Conservation (phyloP, 306 rosid species). For the Coriaria nepalensis region DNA sequence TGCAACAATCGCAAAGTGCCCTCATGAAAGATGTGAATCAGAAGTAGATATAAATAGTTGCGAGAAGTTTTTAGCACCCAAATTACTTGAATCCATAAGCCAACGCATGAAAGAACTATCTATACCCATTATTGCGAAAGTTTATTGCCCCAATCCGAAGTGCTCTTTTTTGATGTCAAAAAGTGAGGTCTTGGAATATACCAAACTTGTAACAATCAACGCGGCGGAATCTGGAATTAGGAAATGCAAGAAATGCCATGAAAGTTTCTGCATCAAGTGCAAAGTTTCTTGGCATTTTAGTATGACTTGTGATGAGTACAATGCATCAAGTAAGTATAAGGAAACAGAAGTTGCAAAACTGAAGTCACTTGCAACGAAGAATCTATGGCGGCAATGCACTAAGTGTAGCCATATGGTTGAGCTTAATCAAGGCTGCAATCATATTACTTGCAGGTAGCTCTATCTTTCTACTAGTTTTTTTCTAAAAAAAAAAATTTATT, state of each 20-base stretch:
- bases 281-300: constrained; percentile 58
- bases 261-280: constrained; percentile 54
- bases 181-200: constrained; percentile 35
- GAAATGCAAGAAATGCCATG: constrained; percentile 58
- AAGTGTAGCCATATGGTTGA: constrained; percentile 72
- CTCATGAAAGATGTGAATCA: constrained; percentile 46
- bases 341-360: constrained; percentile 48
- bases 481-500: too few relatives aligned
- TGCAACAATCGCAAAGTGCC: constrained; percentile 52
- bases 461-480: neutral
- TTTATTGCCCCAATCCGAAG: constrained; percentile 65
- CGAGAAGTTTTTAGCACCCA: constrained; percentile 36
- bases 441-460: constrained; percentile 78
- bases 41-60: constrained; percentile 44
- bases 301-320: constrained; percentile 29
- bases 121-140: constrained; percentile 41
- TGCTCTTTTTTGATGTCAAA: constrained; percentile 69
- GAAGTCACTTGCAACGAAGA: constrained; percentile 46
- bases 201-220: constrained; percentile 15
- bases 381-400: constrained; percentile 57
- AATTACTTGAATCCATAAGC: constrained; percentile 32
- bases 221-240: constrained; percentile 26
- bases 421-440: constrained; percentile 78
- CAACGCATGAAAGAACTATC: constrained; percentile 52
- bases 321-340: constrained; percentile 22